phyloP scores from a whole-genome alignment of 768 basidiomycete genomes.

The Collybia sordida region DNA sequence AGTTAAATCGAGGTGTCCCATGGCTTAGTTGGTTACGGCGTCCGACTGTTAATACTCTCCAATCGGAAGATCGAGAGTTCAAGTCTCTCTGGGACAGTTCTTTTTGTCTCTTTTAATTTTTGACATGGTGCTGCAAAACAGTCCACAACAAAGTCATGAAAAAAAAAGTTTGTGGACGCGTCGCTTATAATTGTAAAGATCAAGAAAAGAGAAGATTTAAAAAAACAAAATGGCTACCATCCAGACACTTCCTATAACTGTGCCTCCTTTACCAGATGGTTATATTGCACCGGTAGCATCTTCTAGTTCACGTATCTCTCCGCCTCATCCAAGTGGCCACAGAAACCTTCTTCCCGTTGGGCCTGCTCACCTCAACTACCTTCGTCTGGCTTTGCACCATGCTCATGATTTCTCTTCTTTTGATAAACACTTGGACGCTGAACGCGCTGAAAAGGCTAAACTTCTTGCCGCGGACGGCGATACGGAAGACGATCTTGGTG shows the following conservation, averaged over 20 bases:
- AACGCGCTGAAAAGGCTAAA: conserved; percentile 36
- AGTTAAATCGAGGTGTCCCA: not conserved
- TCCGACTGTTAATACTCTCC: conserved; percentile 6
- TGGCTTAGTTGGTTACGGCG: conserved; percentile 9
- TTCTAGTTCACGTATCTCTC: conserved; percentile 28
- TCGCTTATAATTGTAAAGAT: too few relatives aligned
- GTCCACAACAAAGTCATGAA: not conserved
- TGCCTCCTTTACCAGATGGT: conserved; percentile 33
- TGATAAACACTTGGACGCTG: conserved; percentile 58
- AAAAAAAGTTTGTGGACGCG: too few relatives aligned
- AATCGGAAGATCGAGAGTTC: conserved; percentile 10
- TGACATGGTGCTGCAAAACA: not conserved
- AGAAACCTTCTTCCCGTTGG: conserved; percentile 78
- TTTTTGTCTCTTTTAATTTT: not conserved
- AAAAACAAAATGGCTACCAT: conserved; percentile 22
- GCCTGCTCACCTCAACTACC: conserved; percentile 81
- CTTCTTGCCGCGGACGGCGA: conserved; percentile 53
- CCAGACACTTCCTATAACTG: conserved; percentile 27
- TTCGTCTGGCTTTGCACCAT: conserved; percentile 72
- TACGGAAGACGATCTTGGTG: conserved; percentile 84
- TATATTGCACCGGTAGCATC: conserved; percentile 41
- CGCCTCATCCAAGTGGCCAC: conserved; percentile 38
- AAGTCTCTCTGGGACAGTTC: conserved; percentile 8
- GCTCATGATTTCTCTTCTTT: conserved; percentile 81
- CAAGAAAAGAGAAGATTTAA: not conserved